Base-by-base conservation (phyloP, 1,284 basidiomycete species). In the Trichosporon ovoides region DNA sequence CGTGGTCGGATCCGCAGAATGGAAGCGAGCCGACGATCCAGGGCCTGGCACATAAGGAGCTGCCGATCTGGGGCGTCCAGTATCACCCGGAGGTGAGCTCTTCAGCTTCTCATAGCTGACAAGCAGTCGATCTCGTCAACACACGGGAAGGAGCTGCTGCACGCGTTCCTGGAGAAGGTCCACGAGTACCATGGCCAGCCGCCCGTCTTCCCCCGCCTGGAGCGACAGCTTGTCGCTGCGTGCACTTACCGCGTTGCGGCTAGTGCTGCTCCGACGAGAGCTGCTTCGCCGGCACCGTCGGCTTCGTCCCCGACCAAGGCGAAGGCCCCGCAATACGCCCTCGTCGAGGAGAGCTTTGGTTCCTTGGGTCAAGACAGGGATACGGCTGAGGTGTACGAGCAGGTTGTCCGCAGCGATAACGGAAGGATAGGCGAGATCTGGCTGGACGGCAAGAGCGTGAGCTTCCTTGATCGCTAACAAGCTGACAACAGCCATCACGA, bases 41-140 rank as follows among this genome's bases (percentile, higher is more conserved):
- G 61, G 80, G 76, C 0, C 54, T 81, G n/a, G 60, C 61, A 31
- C 91, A 94, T 71, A 79, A 68, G 46, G 73, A 68, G 12, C 82
- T 82, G 61, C 90, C 93, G 0, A 89, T 94, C 65, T 94, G 88
- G 85, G 91, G 90, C 3, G 92, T 98, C 2, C 94, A 98, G 72
- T 98, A 96, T 69, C 95, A 98, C 73, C 95, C 94, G 1, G 94
- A 95, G 76, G 77, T 77, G 55, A n/a, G 70, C 52, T 14, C 14
- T 28, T 11, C n/a, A 16, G 7, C 7, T 16, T 13, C 13, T 18
- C 9, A n/a, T n/a, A 40, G 36, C 48, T 57, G 14, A 58, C 37
- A 4, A 33, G 2, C 60, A 80, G 79, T 80, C 79, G 0, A 80
- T 80, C 55, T 74, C 76, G 3, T 80, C 79, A 0, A 72, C 75